Evolutionary conservation across 2,329 filamentous ascomycete genomes (phyloP), one percentile per base, ranked within the genome.

Genomic region (Verticillium longisporum): DNA sequence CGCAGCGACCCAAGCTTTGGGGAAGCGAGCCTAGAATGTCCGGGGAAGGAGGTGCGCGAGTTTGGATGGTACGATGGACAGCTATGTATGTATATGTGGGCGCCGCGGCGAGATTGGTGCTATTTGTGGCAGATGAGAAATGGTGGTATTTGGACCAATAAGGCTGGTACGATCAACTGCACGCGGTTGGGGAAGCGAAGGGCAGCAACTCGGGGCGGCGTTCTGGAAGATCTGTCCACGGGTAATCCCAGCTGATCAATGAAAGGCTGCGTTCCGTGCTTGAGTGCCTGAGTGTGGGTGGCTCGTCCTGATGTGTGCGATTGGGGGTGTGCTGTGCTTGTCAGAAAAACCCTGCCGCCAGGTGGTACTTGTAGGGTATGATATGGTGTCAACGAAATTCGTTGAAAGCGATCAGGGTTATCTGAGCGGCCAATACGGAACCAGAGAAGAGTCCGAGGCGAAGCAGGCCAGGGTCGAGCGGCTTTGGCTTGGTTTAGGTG

Each of bases 391-490:
- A 58, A 57, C 55, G 54, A 59, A 63, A 63, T 61, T 63, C 61
- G 61, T 64, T 21, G 59, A 60, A 60, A 60, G 55, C 61, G 59
- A 64, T 64, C 61, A 58, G 61, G 11, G 56, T 63, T 41, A 59
- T 60, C 41, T 56, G 61, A 34, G 59, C 57, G 63, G 58, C 63
- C 63, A 64, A 64, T 64, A 56, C 63, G 21, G 57, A 64, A 60
- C 56, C 45, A 64, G 61, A 63, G 63, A 63, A 64, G 63, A 61
- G 61, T 54, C 63, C 61, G 59, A 63, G 58, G 57, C 63, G 41
- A 50, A 50, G 41, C 41, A 50, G 41, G 18, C 41, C 41, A 64
- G 62, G 60, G 63, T 56, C 34, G 3, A 59, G 41, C 55, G 56
- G 53, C 55, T 58, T 62, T 60, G 63, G 57, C 41, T 59, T 54